Evolutionary conservation across 2,329 filamentous ascomycete species (phyloP), one percentile per base, ranked within the genome.

Genomic region (Ustilaginoidea virens): DNA sequence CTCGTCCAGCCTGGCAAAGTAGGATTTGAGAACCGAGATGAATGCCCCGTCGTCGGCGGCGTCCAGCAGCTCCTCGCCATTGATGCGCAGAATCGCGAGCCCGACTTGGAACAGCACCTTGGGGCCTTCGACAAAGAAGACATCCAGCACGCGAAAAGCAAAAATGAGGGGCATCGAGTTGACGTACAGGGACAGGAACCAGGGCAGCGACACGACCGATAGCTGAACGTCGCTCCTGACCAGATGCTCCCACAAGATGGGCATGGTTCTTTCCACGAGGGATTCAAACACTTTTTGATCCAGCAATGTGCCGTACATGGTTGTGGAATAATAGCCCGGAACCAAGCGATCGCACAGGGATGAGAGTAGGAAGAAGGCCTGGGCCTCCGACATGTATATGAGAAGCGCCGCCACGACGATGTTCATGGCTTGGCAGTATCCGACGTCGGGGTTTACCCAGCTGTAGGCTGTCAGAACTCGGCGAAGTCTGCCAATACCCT

Each of bases 361-460:
- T 2, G 85, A 92, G 24, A 98, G 69, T 6, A 94, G 64, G 52
- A 90, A 98, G 56, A 96, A 98, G 2, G 90, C 90, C 55, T 98
- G 90, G 0, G 79, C 56, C 55, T 98, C 90, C 7, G 86, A 96
- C 74, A 92, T 92, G 61, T 96, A 96, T 63, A 98, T 98, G 42
- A 98, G 67, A 33, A 98, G 61, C n/a, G 90, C 90, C 12, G 90
- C 90, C 31, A 94, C 87, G 19, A 98, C 90, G 42, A 98, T 98
- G 53, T 98, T 98, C 90, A 98, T 98, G 36, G 90, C 90, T 56
- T 98, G 90, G 52, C 90, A 98, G 55, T 98, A 98, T 40, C 90
- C 90, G 31, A 98, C 86, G 39, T 94, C 85, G 30, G 81, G 70
- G 45, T 98, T 90, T 27, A 78, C 81, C 90, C 90, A 98, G 56